These are phyloP conservation scores for Craterostigma plantagineum DNA, from an alignment of 257 asterid species.

Conservation along the genomic window DNA sequence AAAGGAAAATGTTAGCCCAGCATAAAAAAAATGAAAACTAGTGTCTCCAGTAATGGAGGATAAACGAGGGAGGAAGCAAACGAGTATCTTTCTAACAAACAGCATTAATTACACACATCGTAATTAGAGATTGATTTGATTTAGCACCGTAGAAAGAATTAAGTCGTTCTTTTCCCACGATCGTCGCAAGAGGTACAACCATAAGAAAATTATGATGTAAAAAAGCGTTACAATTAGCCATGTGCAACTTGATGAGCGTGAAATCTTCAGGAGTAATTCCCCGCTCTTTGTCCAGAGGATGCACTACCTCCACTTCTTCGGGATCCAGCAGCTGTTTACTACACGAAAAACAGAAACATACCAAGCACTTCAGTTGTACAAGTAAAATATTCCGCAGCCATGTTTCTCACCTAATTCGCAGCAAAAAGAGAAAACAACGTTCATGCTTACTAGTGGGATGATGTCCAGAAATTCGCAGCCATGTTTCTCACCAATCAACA, in stretches of 20 bases:
- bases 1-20: no score
- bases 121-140: no score
- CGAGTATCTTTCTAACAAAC: no score
- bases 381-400: not conserved
- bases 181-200: not conserved
- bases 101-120: no score
- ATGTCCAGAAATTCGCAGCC: conserved; percentile 98
- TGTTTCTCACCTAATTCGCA: not conserved
- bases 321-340: conserved; percentile 76
- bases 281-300: conserved; percentile 55
- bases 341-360: conserved; percentile 3
- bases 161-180: not conserved
- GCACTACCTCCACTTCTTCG: conserved; percentile 73
- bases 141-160: not conserved
- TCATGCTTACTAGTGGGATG: conserved; percentile 52
- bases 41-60: conserved; percentile 1
- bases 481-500: conserved; percentile 16
- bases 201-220: no score
- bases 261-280: conserved; percentile 75
- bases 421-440: not conserved
- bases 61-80: not conserved
- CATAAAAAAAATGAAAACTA: not conserved
- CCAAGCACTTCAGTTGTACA: not conserved
- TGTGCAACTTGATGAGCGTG: conserved; percentile 80
- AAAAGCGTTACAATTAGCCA: conserved; percentile 76